These are phyloP conservation scores for Cornus suecica DNA, from an alignment of 148 eudicot species.

Conservation along the genomic window DNA sequence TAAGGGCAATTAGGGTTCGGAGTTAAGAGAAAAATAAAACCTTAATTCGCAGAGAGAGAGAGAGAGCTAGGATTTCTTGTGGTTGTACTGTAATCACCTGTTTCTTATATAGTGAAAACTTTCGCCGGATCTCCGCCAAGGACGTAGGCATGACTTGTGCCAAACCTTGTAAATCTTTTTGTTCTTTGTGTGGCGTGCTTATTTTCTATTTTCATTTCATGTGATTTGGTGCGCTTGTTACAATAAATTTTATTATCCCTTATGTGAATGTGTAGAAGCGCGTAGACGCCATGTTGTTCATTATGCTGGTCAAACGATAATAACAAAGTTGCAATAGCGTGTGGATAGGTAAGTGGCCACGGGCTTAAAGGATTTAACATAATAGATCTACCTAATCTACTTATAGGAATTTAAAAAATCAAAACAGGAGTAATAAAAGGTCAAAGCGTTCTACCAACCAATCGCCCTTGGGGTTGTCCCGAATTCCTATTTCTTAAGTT, in stretches of 20 bases:
- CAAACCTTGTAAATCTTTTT: too few species aligned
- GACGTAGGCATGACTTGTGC: too few species aligned
- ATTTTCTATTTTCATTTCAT: too few species aligned
- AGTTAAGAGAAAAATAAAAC: too few species aligned
- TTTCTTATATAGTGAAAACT: too few species aligned
- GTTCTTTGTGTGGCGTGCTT: too few species aligned
- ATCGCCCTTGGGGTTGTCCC: neutral
- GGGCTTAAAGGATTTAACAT: neutral
- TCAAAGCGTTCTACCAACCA: neutral
- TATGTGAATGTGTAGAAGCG: neutral
- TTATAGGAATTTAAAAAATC: neutral
- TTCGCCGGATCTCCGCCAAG: too few species aligned
- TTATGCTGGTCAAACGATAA: neutral
- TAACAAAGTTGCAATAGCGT: neutral
- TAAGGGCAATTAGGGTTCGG: too few species aligned
- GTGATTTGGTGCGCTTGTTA: too few species aligned
- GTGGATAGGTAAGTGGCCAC: neutral
- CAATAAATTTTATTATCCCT: neutral
- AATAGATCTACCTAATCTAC: neutral
- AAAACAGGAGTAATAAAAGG: neutral
- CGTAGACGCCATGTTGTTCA: neutral
- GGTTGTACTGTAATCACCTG: too few species aligned
- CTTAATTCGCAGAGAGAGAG: too few species aligned
- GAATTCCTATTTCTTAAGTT: neutral
- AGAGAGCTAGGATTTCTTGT: too few species aligned